Evolutionary conservation across 2,329 filamentous ascomycete species (phyloP).

Genomic region (Xylariaceae sp.): DNA sequence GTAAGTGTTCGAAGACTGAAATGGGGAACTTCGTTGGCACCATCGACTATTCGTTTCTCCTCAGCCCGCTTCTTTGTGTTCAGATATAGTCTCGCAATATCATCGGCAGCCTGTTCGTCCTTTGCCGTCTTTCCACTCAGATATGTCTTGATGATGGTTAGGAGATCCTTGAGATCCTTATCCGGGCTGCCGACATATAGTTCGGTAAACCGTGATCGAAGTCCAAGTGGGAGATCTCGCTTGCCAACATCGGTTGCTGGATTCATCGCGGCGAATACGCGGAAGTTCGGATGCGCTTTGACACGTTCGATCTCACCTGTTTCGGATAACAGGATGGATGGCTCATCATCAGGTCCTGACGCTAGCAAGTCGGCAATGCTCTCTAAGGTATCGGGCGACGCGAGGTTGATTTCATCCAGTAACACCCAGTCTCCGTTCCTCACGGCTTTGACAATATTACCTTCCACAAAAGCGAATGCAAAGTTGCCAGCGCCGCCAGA

Average conservation of each 20-base stretch:
- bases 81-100: constrained; percentile 82
- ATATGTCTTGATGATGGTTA: constrained; percentile 84
- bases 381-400: constrained; percentile 89
- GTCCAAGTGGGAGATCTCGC: constrained; percentile 80
- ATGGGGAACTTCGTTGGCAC: constrained; percentile 91
- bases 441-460: constrained; percentile 92
- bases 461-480: constrained; percentile 93
- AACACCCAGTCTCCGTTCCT: constrained; percentile 96
- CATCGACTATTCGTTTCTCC: constrained; percentile 83
- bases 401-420: constrained; percentile 94
- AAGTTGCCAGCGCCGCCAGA: constrained; percentile 68
- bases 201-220: constrained; percentile 91
- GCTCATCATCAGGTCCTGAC: constrained; percentile 62
- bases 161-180: constrained; percentile 75
- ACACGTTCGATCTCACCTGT: constrained; percentile 90
- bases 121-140: constrained; percentile 66
- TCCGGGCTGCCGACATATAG: constrained; percentile 92
- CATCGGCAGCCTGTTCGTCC: constrained; percentile 67
- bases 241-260: constrained; percentile 97
- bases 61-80: constrained; percentile 77
- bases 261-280: constrained; percentile 98
- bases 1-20: constrained; percentile 95
- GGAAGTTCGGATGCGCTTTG: constrained; percentile 83
- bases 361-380: constrained; percentile 84
- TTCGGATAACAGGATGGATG: constrained; percentile 85